These are phyloP conservation scores for Stentor coeruleus DNA, from an alignment of 73 alveolate species.

Conservation along the genomic window DNA sequence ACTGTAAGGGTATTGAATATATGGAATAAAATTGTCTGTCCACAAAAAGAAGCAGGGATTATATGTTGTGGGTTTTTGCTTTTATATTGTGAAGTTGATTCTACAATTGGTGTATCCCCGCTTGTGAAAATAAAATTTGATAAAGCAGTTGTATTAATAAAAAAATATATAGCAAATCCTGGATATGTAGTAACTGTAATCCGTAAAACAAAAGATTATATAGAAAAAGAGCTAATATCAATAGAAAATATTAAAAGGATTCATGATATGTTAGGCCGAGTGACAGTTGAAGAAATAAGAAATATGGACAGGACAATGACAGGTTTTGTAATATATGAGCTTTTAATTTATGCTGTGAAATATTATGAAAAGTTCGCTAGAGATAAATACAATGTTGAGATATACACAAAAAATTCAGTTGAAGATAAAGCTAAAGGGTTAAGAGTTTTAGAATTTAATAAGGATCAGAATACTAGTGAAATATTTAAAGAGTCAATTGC, in stretches of 20 bases:
- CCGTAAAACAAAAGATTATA: neutral
- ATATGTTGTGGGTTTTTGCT: neutral
- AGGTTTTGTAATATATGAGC: neutral
- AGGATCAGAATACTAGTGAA: too few relatives aligned
- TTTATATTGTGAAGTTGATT: neutral
- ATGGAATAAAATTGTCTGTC: neutral
- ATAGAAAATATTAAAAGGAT: neutral
- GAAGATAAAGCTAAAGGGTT: too few relatives aligned
- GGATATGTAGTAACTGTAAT: neutral
- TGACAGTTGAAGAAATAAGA: neutral
- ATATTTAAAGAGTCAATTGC: too few relatives aligned
- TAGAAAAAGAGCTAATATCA: neutral
- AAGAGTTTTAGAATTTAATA: too few relatives aligned
- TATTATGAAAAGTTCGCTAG: too few relatives aligned
- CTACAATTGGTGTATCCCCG: neutral
- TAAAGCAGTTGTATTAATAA: neutral
- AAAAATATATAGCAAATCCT: neutral
- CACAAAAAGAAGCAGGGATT: neutral
- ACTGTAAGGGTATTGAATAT: neutral
- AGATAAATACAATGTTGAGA: too few relatives aligned
- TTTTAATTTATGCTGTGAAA: neutral
- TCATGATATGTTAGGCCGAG: neutral
- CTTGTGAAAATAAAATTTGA: neutral
- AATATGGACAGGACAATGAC: neutral
- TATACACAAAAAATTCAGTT: too few relatives aligned